Evolutionary conservation across 176 grass and related monocot species (phyloP).

Genomic region (Chrysopogon serrulatus): DNA sequence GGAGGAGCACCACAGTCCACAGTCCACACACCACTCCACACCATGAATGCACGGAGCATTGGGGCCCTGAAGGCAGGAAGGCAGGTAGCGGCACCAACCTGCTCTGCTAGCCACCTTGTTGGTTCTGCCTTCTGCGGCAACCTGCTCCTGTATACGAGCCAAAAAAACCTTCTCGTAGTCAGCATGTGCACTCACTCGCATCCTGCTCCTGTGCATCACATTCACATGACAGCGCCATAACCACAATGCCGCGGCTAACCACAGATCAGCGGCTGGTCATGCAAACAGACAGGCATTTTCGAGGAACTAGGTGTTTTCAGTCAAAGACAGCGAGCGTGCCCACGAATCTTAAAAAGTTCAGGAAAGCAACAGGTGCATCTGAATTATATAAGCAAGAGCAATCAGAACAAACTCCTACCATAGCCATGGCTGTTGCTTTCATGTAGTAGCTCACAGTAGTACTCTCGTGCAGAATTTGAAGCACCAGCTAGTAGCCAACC

Average conservation of each 20-base stretch:
- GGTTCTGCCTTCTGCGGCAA: not conserved
- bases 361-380: conserved; percentile 10
- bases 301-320: not conserved
- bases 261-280: not conserved
- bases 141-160: not conserved
- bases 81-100: not conserved
- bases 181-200: not conserved
- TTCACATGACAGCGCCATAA: not conserved
- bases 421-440: too few species aligned
- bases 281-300: not conserved
- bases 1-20: too few species aligned
- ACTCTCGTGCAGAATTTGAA: not conserved
- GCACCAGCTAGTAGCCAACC: not conserved
- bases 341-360: conserved; percentile 12
- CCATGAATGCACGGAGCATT: not conserved
- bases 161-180: too few species aligned
- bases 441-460: too few species aligned
- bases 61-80: too few species aligned
- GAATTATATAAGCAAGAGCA: not conserved
- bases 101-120: not conserved
- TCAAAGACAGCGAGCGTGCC: not conserved
- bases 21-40: too few species aligned
- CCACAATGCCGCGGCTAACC: not conserved
- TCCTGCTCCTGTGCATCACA: too few species aligned
- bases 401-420: conserved; percentile 35